These are phyloP conservation scores for Diplocarpon rosae DNA, from an alignment of 2,329 filamentous ascomycete genomes.

Conservation along the genomic window DNA sequence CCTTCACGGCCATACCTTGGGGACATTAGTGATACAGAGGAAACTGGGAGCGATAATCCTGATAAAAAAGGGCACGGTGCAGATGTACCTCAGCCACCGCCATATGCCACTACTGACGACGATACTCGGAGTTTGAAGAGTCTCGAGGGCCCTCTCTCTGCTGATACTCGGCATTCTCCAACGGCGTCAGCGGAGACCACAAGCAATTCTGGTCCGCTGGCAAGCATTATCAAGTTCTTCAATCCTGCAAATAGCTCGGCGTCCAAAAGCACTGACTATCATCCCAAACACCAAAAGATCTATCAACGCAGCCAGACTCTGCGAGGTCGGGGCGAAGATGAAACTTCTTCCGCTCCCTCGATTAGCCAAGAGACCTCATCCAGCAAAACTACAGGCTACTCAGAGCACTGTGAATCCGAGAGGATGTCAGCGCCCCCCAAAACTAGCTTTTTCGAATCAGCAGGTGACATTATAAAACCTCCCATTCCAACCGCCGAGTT, in stretches of 20 bases:
- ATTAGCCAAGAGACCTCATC: neutral
- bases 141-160: slow-evolving; percentile 24
- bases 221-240: slow-evolving; percentile 58
- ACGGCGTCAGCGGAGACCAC: slow-evolving; percentile 20
- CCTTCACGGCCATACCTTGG: slow-evolving; percentile 17
- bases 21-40: slow-evolving; percentile 18
- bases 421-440: slow-evolving; percentile 63
- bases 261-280: slow-evolving; percentile 37
- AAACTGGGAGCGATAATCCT: slow-evolving; percentile 30
- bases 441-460: slow-evolving; percentile 91
- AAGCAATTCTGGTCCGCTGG: slow-evolving; percentile 39
- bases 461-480: slow-evolving; percentile 83
- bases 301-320: slow-evolving; percentile 72
- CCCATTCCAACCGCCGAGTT: slow-evolving; percentile 74
- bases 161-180: slow-evolving; percentile 9
- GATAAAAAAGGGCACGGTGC: slow-evolving; percentile 31
- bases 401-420: slow-evolving; percentile 33
- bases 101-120: slow-evolving; percentile 56
- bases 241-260: slow-evolving; percentile 40
- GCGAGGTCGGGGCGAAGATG: slow-evolving; percentile 30
- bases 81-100: slow-evolving; percentile 61
- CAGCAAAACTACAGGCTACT: slow-evolving; percentile 24
- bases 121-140: slow-evolving; percentile 47
- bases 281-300: slow-evolving; percentile 55
- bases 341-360: slow-evolving; percentile 11